These are phyloP conservation scores for Xylariaceae sp. DNA, from an alignment of 2,329 filamentous ascomycete species.

Conservation along the genomic window DNA sequence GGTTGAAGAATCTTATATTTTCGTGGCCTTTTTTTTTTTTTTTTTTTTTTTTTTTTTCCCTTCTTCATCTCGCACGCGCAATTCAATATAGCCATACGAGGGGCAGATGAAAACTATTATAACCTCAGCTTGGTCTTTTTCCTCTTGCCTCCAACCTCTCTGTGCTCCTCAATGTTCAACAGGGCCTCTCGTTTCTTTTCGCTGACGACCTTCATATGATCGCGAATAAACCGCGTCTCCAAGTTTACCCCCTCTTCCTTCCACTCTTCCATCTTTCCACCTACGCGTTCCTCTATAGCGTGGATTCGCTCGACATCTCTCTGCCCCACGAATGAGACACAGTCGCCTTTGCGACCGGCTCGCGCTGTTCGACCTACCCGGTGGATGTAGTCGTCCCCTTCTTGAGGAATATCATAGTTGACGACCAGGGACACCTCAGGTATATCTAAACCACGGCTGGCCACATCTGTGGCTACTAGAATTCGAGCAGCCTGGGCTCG, in stretches of 20 bases:
- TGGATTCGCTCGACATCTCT: conserved; percentile 89
- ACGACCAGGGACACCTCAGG: conserved; percentile 88
- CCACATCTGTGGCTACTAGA: conserved; percentile 93
- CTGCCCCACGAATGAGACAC: conserved; percentile 89
- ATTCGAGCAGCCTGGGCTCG: conserved; percentile 87
- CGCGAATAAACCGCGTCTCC: conserved; percentile 85
- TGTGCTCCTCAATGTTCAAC: conserved; percentile 88
- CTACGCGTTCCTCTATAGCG: conserved; percentile 83
- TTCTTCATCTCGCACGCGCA: too few species aligned
- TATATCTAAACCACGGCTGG: conserved; percentile 92
- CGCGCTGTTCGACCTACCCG: conserved; percentile 93
- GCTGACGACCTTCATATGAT: conserved; percentile 86
- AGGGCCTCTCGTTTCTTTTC: conserved; percentile 94
- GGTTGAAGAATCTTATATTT: too few species aligned
- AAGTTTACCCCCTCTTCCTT: conserved; percentile 89
- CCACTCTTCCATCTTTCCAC: conserved; percentile 81
- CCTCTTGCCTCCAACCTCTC: conserved; percentile 87
- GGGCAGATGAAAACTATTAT: conserved; percentile 23
- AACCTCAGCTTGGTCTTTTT: conserved; percentile 64
- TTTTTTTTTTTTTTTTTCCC: too few species aligned
- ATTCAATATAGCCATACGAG: not conserved
- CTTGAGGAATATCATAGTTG: conserved; percentile 95
- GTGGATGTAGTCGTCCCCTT: conserved; percentile 97
- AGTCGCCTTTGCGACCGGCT: conserved; percentile 82
- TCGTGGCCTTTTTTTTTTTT: too few species aligned